Evolutionary conservation across 1,284 basidiomycete genomes (phyloP), one percentile per base, ranked within the genome.

Genomic region (Ceratorhiza oryzae-sativae): DNA sequence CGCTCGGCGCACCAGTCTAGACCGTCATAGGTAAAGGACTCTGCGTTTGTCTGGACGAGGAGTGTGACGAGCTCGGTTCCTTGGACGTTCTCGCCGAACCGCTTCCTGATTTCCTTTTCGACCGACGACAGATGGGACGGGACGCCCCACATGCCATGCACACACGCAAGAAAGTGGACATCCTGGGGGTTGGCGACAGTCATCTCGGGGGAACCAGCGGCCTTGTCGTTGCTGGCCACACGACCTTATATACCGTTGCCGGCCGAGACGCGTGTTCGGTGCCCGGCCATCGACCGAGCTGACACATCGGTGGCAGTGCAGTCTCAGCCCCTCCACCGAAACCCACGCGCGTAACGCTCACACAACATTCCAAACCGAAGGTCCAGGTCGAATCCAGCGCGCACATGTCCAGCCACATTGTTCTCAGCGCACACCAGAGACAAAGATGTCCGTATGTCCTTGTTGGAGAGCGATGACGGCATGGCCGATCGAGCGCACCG

Each of bases 121-220:
- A 58, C 23, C 8, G 27, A 4, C 41, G 81, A 77, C 18, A 55
- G 51, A 77, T 90, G 84, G 48, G 71, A 62, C 0, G 91, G 88
- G 75, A 88, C 86, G 1, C 93, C 92, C 92, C 92, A 94, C 87
- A 94, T 91, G 42, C 93, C 93, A 77, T 94, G 92, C 48, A 92
- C 85, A 71, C 92, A 84, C 32, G 93, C 88, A 18, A 90, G 83
- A 12, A 91, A 83, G 76, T 91, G 90, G 12, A 80, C 75, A 1
- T 65, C 36, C 20, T 61, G 48, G 13, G 61, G 55, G 10, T 18
- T 48, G 20, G 67, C 42, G 45, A 27, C 45, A 45, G 45, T 27
- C 55, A 58, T 58, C 18, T 39, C n/a, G 55, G 55, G 46, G 45
- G 42, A 51, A 71, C 41, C 34, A 36, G n/a, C n/a, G n/a, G n/a